Conservation (phyloP, 495 filamentous ascomycete genomes). For the Darksidea phi region DNA sequence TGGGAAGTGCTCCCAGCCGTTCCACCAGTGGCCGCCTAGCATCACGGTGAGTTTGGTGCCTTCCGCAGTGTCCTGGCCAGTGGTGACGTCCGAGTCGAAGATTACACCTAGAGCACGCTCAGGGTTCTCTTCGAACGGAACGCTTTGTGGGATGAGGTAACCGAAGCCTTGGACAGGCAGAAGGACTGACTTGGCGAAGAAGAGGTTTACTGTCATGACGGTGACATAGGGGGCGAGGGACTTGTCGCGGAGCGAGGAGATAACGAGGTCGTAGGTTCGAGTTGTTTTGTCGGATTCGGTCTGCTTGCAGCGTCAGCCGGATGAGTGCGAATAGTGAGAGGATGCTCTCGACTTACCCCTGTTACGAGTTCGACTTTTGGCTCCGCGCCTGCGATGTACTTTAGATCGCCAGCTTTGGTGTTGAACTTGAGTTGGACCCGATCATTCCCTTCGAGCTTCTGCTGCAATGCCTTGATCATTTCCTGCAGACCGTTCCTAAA, state of each 20-base stretch:
- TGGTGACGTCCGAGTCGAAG: slow-evolving; percentile 73
- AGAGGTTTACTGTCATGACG: slow-evolving; percentile 90
- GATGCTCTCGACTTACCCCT: slow-evolving; percentile 11
- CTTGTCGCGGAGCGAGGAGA: slow-evolving; percentile 25
- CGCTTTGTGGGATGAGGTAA: slow-evolving; percentile 76
- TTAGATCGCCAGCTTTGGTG: slow-evolving; percentile 40
- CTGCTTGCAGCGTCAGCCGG: slow-evolving; percentile 10
- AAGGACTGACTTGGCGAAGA: slow-evolving; percentile 64
- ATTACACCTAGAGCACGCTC: slow-evolving; percentile 85
- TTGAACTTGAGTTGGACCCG: slow-evolving; percentile 57
- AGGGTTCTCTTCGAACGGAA: slow-evolving; percentile 71
- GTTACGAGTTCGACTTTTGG: neutral
- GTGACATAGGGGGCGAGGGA: slow-evolving; percentile 62
- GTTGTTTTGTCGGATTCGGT: slow-evolving; percentile 11
- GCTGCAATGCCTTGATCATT: slow-evolving; percentile 51
- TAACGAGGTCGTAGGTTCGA: slow-evolving; percentile 30
- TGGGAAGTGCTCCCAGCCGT: slow-evolving; percentile 59
- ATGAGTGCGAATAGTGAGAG: too few relatives aligned
- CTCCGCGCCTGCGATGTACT: neutral
- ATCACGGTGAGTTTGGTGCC: slow-evolving; percentile 94
- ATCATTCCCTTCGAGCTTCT: slow-evolving; percentile 45
- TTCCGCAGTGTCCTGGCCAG: slow-evolving; percentile 46
- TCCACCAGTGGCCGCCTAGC: slow-evolving; percentile 94
- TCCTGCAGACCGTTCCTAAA: slow-evolving; percentile 60
- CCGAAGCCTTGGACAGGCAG: slow-evolving; percentile 74